phyloP scores from a whole-genome alignment of 1,284 basidiomycete genomes.

The Erythrobasidium hasegawianum region DNA sequence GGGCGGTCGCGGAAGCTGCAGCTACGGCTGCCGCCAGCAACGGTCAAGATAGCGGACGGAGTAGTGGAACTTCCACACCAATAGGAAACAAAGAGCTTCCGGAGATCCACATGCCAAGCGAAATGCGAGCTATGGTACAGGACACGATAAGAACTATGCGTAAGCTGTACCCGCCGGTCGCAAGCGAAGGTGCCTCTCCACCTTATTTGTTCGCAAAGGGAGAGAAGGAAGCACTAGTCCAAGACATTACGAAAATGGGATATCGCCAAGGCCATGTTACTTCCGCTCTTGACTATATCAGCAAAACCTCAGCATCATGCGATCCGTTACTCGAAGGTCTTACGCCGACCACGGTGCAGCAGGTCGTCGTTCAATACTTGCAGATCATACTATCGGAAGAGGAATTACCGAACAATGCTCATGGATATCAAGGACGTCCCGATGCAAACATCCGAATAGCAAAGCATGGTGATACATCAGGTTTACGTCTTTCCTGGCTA shows the following conservation, averaged over 20 bases:
- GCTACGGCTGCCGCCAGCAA: slow-evolving; percentile 39
- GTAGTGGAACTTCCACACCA: slow-evolving; percentile 40
- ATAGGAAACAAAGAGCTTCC: slow-evolving; percentile 57
- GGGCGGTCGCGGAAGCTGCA: slow-evolving; percentile 40
- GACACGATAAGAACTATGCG: slow-evolving; percentile 58
- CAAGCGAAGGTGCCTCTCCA: neutral
- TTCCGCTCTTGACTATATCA: slow-evolving; percentile 42
- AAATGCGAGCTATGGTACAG: slow-evolving; percentile 75
- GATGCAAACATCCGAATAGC: slow-evolving; percentile 42
- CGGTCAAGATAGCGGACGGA: slow-evolving; percentile 22
- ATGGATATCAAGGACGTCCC: slow-evolving; percentile 30
- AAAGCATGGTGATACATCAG: slow-evolving; percentile 24
- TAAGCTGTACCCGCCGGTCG: slow-evolving; percentile 5
- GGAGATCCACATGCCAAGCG: slow-evolving; percentile 79
- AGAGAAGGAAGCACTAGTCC: slow-evolving; percentile 12
- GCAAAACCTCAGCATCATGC: slow-evolving; percentile 16
- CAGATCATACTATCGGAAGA: slow-evolving; percentile 72
- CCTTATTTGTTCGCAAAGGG: no score
- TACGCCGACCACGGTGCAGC: slow-evolving; percentile 46
- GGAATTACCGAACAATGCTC: slow-evolving; percentile 57
- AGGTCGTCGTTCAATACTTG: slow-evolving; percentile 70
- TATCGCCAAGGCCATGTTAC: slow-evolving; percentile 52
- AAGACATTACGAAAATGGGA: slow-evolving; percentile 43
- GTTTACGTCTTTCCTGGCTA: slow-evolving; percentile 70
- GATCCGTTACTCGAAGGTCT: slow-evolving; percentile 22